phyloP scores from a whole-genome alignment of 163 green algal species.

The Chlorella variabilis region DNA sequence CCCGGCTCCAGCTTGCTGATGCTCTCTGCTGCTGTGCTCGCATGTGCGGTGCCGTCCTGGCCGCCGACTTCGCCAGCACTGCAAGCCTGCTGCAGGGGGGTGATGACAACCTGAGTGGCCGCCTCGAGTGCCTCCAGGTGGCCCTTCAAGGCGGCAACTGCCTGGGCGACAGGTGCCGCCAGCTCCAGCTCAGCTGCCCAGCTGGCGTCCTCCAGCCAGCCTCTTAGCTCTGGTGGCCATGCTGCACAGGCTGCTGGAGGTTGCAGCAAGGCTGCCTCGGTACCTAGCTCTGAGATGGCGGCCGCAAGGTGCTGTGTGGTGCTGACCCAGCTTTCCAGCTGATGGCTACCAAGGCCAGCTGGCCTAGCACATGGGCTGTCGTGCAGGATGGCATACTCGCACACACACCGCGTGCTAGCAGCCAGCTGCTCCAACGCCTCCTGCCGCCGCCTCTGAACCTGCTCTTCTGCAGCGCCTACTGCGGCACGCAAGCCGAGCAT shows the following conservation, averaged over 20 bases:
- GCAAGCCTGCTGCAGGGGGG: too few species aligned
- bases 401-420: not conserved
- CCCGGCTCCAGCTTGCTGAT: not conserved
- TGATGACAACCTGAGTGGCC: not conserved
- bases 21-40: too few species aligned
- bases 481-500: not conserved
- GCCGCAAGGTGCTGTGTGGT: not conserved
- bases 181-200: not conserved
- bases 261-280: not conserved
- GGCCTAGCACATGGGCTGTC: not conserved
- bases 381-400: not conserved
- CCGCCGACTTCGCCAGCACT: not conserved
- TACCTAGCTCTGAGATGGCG: not conserved
- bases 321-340: not conserved
- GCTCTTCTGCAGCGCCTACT: not conserved
- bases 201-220: constrained; percentile 5
- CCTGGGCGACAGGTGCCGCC: not conserved
- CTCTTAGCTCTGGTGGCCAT: not conserved
- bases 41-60: not conserved
- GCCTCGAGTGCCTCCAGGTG: not conserved
- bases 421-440: constrained; percentile 7
- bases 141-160: not conserved
- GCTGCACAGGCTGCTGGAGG: not conserved
- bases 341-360: not conserved
- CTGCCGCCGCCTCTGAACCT: constrained; percentile 1